Evolutionary conservation across 208 protist species (phyloP).

Genomic region (Porcisia deanei): DNA sequence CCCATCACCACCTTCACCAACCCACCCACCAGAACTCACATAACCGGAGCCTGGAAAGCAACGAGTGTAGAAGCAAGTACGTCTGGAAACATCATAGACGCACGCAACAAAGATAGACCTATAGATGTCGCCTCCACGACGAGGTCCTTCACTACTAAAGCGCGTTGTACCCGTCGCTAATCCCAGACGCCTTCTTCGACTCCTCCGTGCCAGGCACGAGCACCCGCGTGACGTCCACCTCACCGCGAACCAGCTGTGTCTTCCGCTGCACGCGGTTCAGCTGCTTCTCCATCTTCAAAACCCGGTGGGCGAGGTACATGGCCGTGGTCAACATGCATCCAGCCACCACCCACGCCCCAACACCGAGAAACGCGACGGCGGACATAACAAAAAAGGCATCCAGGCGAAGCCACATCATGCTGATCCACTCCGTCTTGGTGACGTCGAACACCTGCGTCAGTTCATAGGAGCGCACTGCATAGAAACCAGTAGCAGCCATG

Average conservation of each 20-base stretch:
- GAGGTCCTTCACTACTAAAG: background rate
- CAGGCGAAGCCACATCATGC: conserved; percentile 86
- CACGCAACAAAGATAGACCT: background rate
- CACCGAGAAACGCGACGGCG: conserved; percentile 55
- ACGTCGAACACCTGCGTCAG: conserved; percentile 42
- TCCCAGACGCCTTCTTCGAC: conserved; percentile 44
- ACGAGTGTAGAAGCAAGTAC: background rate
- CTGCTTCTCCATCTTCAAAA: conserved; percentile 77
- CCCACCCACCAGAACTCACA: background rate
- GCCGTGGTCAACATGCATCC: conserved; percentile 49
- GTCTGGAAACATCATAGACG: background rate
- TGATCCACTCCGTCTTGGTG: conserved; percentile 66
- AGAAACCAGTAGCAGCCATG: conserved; percentile 52
- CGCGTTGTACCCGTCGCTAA: conserved; percentile 45
- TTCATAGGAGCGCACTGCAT: conserved; percentile 43
- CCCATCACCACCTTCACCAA: too few species aligned
- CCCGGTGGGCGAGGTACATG: conserved; percentile 71
- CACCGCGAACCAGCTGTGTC: conserved; percentile 74
- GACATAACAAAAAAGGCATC: conserved; percentile 77
- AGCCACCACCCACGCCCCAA: conserved; percentile 57
- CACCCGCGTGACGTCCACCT: conserved; percentile 63
- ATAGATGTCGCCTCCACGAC: too few species aligned
- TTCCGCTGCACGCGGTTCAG: conserved; percentile 43
- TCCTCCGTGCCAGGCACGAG: conserved; percentile 54
- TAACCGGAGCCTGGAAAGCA: background rate